Conservation (phyloP, 1,284 basidiomycete genomes). For the Lentinus polychrous region DNA sequence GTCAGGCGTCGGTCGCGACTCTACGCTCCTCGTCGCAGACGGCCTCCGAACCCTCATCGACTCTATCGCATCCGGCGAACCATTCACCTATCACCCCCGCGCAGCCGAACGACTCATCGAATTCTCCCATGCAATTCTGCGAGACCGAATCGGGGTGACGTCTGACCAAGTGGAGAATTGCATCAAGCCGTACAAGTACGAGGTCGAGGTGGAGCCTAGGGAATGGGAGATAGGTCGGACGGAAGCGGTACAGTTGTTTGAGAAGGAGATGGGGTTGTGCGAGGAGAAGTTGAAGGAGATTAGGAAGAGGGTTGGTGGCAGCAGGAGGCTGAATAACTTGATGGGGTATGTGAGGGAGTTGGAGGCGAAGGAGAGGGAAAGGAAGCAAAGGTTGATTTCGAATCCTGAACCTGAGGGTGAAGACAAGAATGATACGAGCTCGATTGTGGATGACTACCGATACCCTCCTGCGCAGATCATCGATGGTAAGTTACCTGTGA, state of each 20-base stretch:
- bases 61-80: conserved; percentile 80
- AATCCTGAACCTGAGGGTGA: conserved; percentile 36
- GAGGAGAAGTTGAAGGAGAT: conserved; percentile 85
- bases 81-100: conserved; percentile 86
- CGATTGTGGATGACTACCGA: conserved; percentile 43
- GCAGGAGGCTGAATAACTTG: conserved; percentile 70
- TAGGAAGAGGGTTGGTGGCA: conserved; percentile 79
- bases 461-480: conserved; percentile 88
- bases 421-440: conserved; percentile 50
- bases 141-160: conserved; percentile 87
- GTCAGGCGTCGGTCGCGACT: conserved; percentile 91
- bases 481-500: conserved; percentile 62
- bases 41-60: conserved; percentile 87
- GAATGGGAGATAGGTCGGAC: conserved; percentile 89
- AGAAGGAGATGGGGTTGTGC: conserved; percentile 81
- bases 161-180: conserved; percentile 99
- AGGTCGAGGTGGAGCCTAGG: conserved; percentile 81
- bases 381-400: conserved; percentile 41
- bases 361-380: conserved; percentile 78
- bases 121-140: conserved; percentile 88
- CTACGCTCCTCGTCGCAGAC: conserved; percentile 93
- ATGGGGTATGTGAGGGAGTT: conserved; percentile 79
- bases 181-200: conserved; percentile 99
- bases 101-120: conserved; percentile 86
- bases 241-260: conserved; percentile 72